Evolutionary conservation across 1,139 yeast species (phyloP), one percentile per base, ranked within the genome.

Genomic region (Groenewaldozyma sp.): DNA sequence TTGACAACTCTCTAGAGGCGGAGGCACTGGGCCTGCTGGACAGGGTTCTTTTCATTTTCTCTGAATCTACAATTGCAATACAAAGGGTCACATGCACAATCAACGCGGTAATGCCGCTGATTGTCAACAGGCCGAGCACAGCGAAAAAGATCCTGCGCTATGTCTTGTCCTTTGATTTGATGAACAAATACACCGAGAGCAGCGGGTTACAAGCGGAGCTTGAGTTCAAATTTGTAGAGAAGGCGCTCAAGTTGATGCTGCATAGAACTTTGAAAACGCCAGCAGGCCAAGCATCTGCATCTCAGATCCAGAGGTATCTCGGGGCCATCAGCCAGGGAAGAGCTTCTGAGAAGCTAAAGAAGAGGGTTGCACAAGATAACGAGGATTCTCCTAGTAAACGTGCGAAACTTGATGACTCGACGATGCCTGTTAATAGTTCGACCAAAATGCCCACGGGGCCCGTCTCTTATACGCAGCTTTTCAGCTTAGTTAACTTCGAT

Each of bases 21-120:
- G 95, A 88, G 58, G 82, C 91, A 0, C 71, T 70, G 40, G 78
- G 73, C 2, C 65, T 82, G 38, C 64, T 91, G 37, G 95, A 86
- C 48, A 60, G 76, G 37, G 59, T 88, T 29, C 63, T 86, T 37
- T 65, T 68, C 36, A 65, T 73, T 18, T 66, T 87, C 41, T 65
- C 67, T 28, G 74, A 69, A 24, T 81, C 77, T 45, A 61, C 66
- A 13, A 67, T 58, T 37, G 47, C 43, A 35, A 54, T 51, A 9
- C 49, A 52, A 7, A 39, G 42, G 24, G 42, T 50, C 36, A 51
- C 53, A 26, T 43, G 50, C 36, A 58, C 68, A 2, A 40, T 67
- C 18, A 63, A 64, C 44, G 61, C 67, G 3, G 45, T 59, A 5
- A 54, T 57, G 11, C 54, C 62, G 2, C 46, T 67, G 21, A 50